Evolutionary conservation across 139 green algal genomes (phyloP), one percentile per base, ranked within the genome.

Genomic region (Micractinium conductrix): DNA sequence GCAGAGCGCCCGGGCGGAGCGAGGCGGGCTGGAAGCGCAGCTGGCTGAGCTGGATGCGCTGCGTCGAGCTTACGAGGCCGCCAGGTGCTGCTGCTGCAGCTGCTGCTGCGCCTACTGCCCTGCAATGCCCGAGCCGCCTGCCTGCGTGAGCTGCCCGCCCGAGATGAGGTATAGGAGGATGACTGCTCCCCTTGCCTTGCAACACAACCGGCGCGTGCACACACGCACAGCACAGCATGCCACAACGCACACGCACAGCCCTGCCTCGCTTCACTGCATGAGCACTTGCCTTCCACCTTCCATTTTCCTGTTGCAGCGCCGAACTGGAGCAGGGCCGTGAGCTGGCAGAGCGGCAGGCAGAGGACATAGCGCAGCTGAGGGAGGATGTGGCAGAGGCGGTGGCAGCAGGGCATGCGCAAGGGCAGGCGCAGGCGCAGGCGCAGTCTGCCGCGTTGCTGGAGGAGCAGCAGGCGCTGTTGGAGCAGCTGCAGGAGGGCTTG

Each of bases 401-500:
- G 38, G 70, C 70, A 19, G 70, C 70, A 22, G 70, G 70, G 42
- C 70, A 74, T 37, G 68, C 68, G 0, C 68, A 74, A 37, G 12
- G 37, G 24, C 33, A 42, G 37, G 37, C 37, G 37, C 68, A 48
- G 68, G 35, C n/a, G 37, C 37, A 78, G 70, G 70, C 45, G 10
- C 70, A 78, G 42, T 62, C 63, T 7, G 44, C 48, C 2, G 45
- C 40, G 40, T 38, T 68, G 22, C 43, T 68, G 33, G 35, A 81
- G 12, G 50, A 81, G 74, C 74, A 70, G 35, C 74, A 81, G 37
- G 35, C 30, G 16, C 71, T 62, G 43, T 28, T 78, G 28, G 71
- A 78, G 43, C 43, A 35, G 22, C 74, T 80, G 33, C 74, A 68
- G 74, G n/a, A 67, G 74, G 58, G 72, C 58, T 38, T 82, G 55